phyloP scores from a whole-genome alignment of 2,329 filamentous ascomycete genomes.

The Atkinsonella hypoxylon region DNA sequence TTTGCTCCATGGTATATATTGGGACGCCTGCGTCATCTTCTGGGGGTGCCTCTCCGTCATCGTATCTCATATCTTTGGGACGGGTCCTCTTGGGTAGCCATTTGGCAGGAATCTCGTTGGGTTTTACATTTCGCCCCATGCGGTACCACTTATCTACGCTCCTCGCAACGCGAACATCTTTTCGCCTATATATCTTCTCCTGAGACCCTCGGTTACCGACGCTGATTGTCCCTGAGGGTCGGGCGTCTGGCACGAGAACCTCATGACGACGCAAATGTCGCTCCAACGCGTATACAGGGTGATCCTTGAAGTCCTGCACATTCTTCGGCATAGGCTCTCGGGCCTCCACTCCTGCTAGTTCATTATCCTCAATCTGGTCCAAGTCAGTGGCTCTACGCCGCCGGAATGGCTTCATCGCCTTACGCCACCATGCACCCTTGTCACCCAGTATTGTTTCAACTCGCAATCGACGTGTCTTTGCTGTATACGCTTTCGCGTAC shows the following conservation, averaged over 20 bases:
- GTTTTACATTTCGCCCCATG: constrained; percentile 65
- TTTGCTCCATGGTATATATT: constrained; percentile 51
- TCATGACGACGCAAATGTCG: constrained; percentile 76
- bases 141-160: constrained; percentile 88
- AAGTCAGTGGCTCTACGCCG: constrained; percentile 40
- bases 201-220: constrained; percentile 50
- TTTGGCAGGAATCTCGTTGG: constrained; percentile 73
- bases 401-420: constrained; percentile 36
- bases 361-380: constrained; percentile 74
- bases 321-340: constrained; percentile 78
- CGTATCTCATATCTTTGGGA: constrained; percentile 13
- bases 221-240: constrained; percentile 65
- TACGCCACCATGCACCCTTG: constrained; percentile 41
- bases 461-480: constrained; percentile 74
- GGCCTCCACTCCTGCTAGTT: constrained; percentile 58
- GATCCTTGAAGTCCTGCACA: constrained; percentile 76
- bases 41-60: constrained; percentile 15
- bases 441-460: constrained; percentile 50
- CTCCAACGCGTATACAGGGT: constrained; percentile 74
- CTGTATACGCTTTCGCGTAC: constrained; percentile 79
- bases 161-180: constrained; percentile 65
- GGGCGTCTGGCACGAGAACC: constrained; percentile 59
- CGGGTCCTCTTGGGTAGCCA: constrained; percentile 43
- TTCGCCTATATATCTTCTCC: constrained; percentile 71
- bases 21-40: constrained; percentile 35